phyloP scores from a whole-genome alignment of 805 yeast species.

The Blastobotrys muscicola region DNA sequence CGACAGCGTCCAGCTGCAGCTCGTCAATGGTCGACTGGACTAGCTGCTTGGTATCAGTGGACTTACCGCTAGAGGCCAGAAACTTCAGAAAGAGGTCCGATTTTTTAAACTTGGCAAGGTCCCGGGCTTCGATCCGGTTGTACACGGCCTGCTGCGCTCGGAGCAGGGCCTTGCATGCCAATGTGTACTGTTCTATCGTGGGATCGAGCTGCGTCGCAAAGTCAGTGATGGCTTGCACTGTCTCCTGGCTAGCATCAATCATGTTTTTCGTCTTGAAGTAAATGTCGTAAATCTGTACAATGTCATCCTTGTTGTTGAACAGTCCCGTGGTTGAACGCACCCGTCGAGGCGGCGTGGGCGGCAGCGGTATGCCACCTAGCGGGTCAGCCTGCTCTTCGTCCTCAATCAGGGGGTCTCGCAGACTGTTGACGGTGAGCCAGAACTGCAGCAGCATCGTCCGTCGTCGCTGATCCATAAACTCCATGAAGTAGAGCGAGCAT shows the following conservation, averaged over 20 bases:
- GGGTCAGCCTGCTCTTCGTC: constrained; percentile 21
- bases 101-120: constrained; percentile 50
- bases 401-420: constrained; percentile 59
- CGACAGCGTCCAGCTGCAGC: constrained; percentile 22
- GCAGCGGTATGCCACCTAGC: constrained; percentile 15
- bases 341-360: background rate
- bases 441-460: constrained; percentile 43
- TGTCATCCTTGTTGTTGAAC: constrained; percentile 43
- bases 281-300: constrained; percentile 39
- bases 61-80: constrained; percentile 31
- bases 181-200: constrained; percentile 29
- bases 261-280: constrained; percentile 29
- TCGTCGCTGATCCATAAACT: constrained; percentile 44
- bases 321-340: constrained; percentile 7
- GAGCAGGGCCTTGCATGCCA: constrained; percentile 53
- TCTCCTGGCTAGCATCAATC: constrained; percentile 30
- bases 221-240: constrained; percentile 19
- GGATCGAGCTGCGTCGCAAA: constrained; percentile 7
- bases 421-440: constrained; percentile 57
- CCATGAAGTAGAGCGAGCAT: constrained; percentile 41
- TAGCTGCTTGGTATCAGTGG: constrained; percentile 1
- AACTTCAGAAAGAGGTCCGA: constrained; percentile 48
- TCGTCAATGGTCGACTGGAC: constrained; percentile 18
- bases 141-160: constrained; percentile 46
- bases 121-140: constrained; percentile 40